A percentile compares a stretch with the other conserved stretches of the same genome.
Conservation (phyloP, 805 yeast genomes). For the Lipomyces spencermartinsiae region DNA sequence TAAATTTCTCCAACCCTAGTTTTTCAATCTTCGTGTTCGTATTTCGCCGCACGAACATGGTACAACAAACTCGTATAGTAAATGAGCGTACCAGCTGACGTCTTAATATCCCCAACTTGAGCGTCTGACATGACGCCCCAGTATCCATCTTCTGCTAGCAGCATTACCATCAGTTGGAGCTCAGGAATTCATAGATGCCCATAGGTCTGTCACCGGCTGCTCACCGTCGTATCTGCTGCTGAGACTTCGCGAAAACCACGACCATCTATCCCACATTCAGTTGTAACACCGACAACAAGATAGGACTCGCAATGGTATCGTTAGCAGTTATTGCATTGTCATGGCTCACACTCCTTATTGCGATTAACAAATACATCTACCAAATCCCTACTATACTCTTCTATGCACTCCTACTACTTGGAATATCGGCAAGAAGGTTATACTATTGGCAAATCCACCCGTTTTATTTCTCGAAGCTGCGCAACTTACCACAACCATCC, state of each 20-base stretch:
- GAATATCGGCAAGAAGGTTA: slow-evolving; percentile 1
- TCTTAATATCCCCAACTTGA: too few relatives aligned
- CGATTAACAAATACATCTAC: slow-evolving; percentile 5
- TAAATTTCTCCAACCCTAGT: too few relatives aligned
- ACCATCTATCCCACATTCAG: neutral
- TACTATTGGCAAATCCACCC: slow-evolving; percentile 30
- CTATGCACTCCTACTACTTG: slow-evolving; percentile 15
- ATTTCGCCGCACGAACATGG: neutral
- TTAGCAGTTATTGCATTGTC: neutral
- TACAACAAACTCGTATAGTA: neutral
- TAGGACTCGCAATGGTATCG: neutral
- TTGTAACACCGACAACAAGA: neutral
- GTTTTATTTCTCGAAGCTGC: slow-evolving; percentile 24
- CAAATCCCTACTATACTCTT: slow-evolving; percentile 6
- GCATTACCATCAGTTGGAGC: neutral
- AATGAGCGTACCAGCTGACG: neutral
- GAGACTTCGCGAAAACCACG: neutral
- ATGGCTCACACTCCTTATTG: neutral
- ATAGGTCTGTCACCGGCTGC: neutral
- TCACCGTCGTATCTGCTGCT: neutral
- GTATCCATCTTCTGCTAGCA: neutral
- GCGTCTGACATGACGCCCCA: too few relatives aligned
- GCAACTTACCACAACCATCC: slow-evolving; percentile 21
- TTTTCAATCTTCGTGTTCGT: neutral
- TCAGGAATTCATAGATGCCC: neutral